Evolutionary conservation across 2,329 filamentous ascomycete species (phyloP).

Genomic region (Colletotrichum plurivorum): DNA sequence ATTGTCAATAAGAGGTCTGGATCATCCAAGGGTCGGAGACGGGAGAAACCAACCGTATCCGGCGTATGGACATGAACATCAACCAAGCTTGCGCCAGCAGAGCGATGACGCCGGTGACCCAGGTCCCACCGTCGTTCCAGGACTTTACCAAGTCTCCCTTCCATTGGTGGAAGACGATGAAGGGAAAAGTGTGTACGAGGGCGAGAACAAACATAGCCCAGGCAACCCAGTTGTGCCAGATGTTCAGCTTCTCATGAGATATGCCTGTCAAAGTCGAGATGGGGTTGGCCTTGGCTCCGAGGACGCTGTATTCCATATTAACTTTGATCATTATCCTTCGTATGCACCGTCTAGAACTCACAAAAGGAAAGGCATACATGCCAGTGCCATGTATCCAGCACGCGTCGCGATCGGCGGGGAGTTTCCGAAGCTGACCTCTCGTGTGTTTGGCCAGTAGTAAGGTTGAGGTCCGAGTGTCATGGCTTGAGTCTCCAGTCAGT

Average conservation of each 20-base stretch:
- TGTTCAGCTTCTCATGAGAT: constrained; percentile 69
- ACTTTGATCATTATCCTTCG: background rate
- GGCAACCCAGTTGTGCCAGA: constrained; percentile 68
- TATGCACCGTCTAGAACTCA: constrained; percentile 35
- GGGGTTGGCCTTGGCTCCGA: constrained; percentile 69
- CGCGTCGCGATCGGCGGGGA: constrained; percentile 68
- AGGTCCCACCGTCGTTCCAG: constrained; percentile 61
- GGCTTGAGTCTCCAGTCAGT: constrained; percentile 1
- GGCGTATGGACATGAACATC: constrained; percentile 65
- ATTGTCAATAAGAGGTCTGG: background rate
- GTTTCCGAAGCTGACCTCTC: constrained; percentile 57
- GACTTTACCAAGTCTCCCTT: constrained; percentile 62
- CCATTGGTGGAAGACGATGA: constrained; percentile 66
- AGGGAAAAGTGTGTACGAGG: constrained; percentile 72
- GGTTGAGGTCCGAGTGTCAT: constrained; percentile 64
- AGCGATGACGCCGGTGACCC: constrained; percentile 70
- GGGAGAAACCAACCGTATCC: constrained; percentile 58
- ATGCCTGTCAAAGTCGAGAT: constrained; percentile 68
- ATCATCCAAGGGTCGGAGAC: background rate
- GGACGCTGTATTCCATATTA: constrained; percentile 47
- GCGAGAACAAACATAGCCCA: constrained; percentile 71
- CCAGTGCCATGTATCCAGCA: constrained; percentile 66
- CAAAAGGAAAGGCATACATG: constrained; percentile 65
- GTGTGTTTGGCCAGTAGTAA: constrained; percentile 68
- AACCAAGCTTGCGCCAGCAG: constrained; percentile 68